A percentile compares a stretch with the other conserved stretches of the same genome.
Conservation (phyloP, 257 asterid species). For the Solanum rostratum region DNA sequence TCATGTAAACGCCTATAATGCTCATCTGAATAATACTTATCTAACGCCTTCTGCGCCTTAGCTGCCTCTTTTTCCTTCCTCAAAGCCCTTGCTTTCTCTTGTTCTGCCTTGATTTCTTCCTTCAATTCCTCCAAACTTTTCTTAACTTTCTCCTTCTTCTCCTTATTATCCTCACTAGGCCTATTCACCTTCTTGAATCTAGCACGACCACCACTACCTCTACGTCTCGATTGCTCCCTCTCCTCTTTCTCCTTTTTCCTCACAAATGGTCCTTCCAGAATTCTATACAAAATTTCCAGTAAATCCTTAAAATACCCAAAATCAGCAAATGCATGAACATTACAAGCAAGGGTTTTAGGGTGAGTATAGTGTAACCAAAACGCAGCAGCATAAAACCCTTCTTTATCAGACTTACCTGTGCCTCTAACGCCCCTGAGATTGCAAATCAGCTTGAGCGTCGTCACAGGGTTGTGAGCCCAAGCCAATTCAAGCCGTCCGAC, state of each 20-base stretch:
- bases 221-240: neutral
- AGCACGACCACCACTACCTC: neutral
- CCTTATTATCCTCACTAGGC: neutral
- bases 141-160: conserved; percentile 13
- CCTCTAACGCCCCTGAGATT: conserved; percentile 34
- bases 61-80: conserved; percentile 13
- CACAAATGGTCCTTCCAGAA: conserved; percentile 17
- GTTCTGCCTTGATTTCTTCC: conserved; percentile 10
- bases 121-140: neutral
- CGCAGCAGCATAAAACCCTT: conserved; percentile 24
- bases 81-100: conserved; percentile 24
- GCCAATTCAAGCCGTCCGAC: conserved; percentile 7
- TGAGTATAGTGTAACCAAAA: conserved; percentile 27
- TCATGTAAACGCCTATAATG: conserved; percentile 33
- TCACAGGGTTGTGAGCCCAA: conserved; percentile 22
- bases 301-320: conserved; percentile 35
- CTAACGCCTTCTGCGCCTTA: conserved; percentile 24
- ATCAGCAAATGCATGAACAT: conserved; percentile 10
- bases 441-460: conserved; percentile 18
- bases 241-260: neutral
- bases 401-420: conserved; percentile 36
- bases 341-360: conserved; percentile 27
- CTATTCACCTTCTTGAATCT: neutral
- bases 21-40: conserved; percentile 19
- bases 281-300: conserved; percentile 25